Evolutionary conservation across 1,284 basidiomycete genomes (phyloP), one percentile per base, ranked within the genome.

Genomic region (Xerocomus amazonicus): DNA sequence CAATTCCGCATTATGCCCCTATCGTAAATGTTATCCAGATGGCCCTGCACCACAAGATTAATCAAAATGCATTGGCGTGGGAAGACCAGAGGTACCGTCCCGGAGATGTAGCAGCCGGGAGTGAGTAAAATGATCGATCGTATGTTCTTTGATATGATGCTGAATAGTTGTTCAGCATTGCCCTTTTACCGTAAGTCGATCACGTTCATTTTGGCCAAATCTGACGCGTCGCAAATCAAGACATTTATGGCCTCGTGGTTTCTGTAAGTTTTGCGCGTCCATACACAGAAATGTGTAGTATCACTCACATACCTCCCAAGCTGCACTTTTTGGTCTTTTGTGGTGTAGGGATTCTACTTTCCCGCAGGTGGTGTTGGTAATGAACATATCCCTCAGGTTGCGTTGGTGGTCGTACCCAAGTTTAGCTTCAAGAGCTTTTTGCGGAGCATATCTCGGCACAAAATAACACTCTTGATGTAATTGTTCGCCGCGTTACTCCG

Each of bases 231-330:
- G n/a, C 29, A 19, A 41, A 45, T 28, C 29, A 53, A 89, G 85
- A 89, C 57, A 87, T 87, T 4, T 88, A 87, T 61, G 85, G 86
- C 12, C 70, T 87, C 5, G 73, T 86, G n/a, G 73, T 84, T 48
- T 78, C 76, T 57, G 76, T 83, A 55, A 59, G 73, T 59, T 6
- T 47, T 45, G 9, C 43, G 34, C 13, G 47, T 46, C 29, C 26
- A 9, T 40, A 31, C 10, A 34, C 7, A 12, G 7, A 14, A 26
- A 45, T 29, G 4, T 23, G 19, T 43, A 47, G 43, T 35, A n/a
- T 40, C 9, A 31, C 56, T 64, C 38, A 50, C 36, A n/a, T 43
- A 45, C 3, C 39, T 34, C 40, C 4, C 53, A 78, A 61, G 82
- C 51, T 85, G 38, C 83, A 84, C 57, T 81, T 72, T 55, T 59